Percentiles rank a stretch among this genome's conserved stretches.
These are phyloP conservation scores for Biscutella auriculata DNA, from an alignment of 441 rosid genomes.

Conservation along the genomic window DNA sequence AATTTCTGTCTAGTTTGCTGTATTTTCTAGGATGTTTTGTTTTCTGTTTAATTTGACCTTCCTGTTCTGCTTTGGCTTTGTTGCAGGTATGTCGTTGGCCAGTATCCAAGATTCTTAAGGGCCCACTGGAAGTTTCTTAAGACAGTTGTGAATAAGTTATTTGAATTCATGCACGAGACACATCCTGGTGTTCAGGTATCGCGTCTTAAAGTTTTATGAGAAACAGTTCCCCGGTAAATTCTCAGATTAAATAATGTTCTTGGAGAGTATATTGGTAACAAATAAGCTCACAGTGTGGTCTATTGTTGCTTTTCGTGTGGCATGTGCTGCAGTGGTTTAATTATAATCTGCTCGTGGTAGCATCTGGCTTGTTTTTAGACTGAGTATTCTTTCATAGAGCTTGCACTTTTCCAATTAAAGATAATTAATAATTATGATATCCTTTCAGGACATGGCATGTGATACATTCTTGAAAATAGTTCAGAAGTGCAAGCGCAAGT, in stretches of 20 bases:
- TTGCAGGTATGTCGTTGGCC: constrained; percentile 98
- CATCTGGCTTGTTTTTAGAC: background rate
- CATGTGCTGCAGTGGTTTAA: background rate
- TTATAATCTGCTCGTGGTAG: background rate
- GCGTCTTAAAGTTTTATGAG: background rate
- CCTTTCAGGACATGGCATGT: constrained; percentile 96
- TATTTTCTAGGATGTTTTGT: background rate
- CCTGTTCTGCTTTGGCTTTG: constrained; percentile 10
- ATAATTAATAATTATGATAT: background rate
- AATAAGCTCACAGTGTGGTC: background rate
- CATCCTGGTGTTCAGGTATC: constrained; percentile 99
- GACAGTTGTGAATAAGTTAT: constrained; percentile 97
- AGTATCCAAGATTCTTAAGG: constrained; percentile 97
- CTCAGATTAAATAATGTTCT: background rate
- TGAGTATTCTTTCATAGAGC: background rate
- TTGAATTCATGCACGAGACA: constrained; percentile 99
- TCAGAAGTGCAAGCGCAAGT: constrained; percentile 98
- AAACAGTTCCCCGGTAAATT: background rate
- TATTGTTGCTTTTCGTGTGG: background rate
- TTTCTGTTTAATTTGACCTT: background rate
- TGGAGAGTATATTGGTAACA: background rate
- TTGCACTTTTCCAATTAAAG: background rate
- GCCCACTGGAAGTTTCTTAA: constrained; percentile 99
- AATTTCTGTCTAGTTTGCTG: background rate
- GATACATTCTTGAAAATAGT: constrained; percentile 99